phyloP scores from a whole-genome alignment of 2,329 filamentous ascomycete genomes.

The Sporothrix globosa region DNA sequence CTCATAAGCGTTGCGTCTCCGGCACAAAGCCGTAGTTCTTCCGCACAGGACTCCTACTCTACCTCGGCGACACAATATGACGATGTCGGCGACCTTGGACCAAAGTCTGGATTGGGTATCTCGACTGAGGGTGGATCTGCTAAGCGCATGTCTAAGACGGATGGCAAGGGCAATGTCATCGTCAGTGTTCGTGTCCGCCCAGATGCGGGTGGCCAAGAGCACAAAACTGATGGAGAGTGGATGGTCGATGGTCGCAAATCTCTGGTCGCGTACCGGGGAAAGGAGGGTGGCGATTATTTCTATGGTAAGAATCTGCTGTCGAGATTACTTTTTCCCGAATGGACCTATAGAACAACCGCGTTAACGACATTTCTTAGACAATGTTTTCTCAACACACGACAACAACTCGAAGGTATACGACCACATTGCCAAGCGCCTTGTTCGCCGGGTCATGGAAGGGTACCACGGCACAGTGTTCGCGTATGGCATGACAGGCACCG shows the following conservation, averaged over 20 bases:
- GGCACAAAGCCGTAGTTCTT: slow-evolving; percentile 86
- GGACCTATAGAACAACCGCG: slow-evolving; percentile 31
- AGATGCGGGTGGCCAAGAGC: slow-evolving; percentile 67
- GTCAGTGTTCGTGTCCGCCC: slow-evolving; percentile 94
- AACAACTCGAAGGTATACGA: slow-evolving; percentile 96
- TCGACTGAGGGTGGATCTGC: slow-evolving; percentile 39
- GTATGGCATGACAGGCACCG: slow-evolving; percentile 98
- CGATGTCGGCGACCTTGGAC: slow-evolving; percentile 64
- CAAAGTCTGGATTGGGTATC: slow-evolving; percentile 41
- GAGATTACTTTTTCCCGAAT: no score
- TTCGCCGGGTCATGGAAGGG: slow-evolving; percentile 96
- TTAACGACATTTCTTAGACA: slow-evolving; percentile 62
- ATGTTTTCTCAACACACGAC: slow-evolving; percentile 92
- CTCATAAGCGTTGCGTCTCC: slow-evolving; percentile 78
- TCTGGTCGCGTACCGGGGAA: slow-evolving; percentile 80
- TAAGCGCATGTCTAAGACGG: slow-evolving; percentile 60
- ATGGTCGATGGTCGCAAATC: slow-evolving; percentile 83
- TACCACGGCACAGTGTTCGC: slow-evolving; percentile 98
- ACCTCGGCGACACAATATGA: slow-evolving; percentile 89
- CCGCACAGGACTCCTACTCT: slow-evolving; percentile 88
- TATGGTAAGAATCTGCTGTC: slow-evolving; percentile 68
- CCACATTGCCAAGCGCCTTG: slow-evolving; percentile 86
- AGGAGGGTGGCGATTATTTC: slow-evolving; percentile 87
- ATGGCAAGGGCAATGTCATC: slow-evolving; percentile 90
- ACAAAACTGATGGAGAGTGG: slow-evolving; percentile 79